phyloP scores from a whole-genome alignment of 305 asterid genomes.

The Galium porrigens region DNA sequence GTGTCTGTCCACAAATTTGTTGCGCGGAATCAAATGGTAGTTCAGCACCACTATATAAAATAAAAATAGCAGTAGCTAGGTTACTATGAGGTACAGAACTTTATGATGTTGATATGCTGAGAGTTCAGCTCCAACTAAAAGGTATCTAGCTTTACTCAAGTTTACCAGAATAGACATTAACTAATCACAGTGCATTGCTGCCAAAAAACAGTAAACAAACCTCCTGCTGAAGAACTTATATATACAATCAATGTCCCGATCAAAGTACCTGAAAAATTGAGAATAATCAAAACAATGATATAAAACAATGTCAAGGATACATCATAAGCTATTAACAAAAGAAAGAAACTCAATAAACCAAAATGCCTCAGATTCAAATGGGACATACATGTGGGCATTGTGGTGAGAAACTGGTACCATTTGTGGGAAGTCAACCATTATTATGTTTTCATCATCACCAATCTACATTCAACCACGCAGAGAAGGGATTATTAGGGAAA shows the following conservation, averaged over 20 bases:
- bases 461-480: slow-evolving; percentile 19
- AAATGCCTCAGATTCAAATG: slow-evolving; percentile 5
- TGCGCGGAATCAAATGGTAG: background rate
- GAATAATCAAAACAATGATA: too few relatives aligned
- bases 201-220: slow-evolving; percentile 25
- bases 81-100: too few relatives aligned
- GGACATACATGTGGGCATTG: slow-evolving; percentile 64
- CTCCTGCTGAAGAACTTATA: slow-evolving; percentile 74
- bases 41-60: background rate
- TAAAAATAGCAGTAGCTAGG: background rate
- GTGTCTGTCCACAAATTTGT: too few relatives aligned
- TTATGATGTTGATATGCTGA: background rate
- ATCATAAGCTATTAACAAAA: background rate
- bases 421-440: slow-evolving; percentile 90
- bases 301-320: background rate
- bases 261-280: slow-evolving; percentile 57
- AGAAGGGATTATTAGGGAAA: background rate
- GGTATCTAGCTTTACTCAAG: too few relatives aligned
- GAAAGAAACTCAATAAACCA: background rate
- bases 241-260: slow-evolving; percentile 73
- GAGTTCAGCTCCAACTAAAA: background rate
- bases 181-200: background rate
- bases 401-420: slow-evolving; percentile 91
- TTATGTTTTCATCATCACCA: slow-evolving; percentile 83
- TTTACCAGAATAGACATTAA: slow-evolving; percentile 1